These are phyloP conservation scores for Calonectria pseudoturangicola DNA, from an alignment of 2,329 filamentous ascomycete species.

Conservation along the genomic window DNA sequence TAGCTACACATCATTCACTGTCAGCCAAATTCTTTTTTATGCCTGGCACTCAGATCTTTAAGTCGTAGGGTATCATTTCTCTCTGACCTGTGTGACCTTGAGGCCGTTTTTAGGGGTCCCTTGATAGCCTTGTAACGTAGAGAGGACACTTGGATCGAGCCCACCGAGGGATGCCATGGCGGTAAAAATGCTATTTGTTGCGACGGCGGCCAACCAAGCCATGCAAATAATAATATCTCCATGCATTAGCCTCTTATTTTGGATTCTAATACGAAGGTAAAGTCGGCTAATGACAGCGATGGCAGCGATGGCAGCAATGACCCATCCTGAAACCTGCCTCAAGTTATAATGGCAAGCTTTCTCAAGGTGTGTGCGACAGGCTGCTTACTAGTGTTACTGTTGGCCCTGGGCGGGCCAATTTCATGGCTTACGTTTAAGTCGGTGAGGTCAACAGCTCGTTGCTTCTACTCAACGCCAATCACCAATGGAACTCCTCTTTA, in stretches of 20 bases:
- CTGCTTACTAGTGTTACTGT: background rate
- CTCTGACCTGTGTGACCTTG: background rate
- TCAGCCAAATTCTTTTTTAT: background rate
- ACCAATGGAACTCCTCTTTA: too few species aligned
- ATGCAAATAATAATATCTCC: background rate
- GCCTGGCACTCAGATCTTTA: background rate
- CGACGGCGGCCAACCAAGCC: background rate
- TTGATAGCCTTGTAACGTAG: background rate
- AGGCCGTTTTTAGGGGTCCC: background rate
- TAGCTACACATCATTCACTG: background rate
- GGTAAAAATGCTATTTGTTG: background rate
- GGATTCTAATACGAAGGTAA: background rate
- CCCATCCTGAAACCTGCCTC: slow-evolving; percentile 3
- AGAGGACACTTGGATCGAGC: background rate
- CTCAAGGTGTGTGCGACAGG: too few species aligned
- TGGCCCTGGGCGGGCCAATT: slow-evolving; percentile 6
- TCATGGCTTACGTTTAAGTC: background rate
- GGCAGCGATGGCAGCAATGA: background rate
- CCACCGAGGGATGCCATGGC: background rate
- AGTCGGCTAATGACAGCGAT: background rate
- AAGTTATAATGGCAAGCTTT: background rate
- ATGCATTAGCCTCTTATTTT: background rate
- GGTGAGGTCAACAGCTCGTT: too few species aligned
- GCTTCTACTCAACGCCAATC: background rate
- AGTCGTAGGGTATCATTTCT: background rate